Evolutionary conservation across 2,329 filamentous ascomycete genomes (phyloP).

Genomic region (Colletotrichum magnum): DNA sequence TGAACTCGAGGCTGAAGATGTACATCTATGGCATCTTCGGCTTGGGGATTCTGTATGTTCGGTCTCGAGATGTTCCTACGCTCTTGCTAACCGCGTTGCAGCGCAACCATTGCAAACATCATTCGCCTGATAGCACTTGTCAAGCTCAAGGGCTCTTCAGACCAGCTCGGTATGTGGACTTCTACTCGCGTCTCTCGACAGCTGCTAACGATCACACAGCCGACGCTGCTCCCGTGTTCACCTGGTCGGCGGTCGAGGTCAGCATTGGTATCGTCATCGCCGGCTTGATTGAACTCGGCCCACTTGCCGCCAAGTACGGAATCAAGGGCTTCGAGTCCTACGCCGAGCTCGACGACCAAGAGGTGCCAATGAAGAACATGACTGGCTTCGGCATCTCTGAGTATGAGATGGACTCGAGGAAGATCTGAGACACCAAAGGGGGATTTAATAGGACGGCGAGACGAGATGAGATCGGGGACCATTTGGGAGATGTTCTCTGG

Average conservation of each 20-base stretch:
- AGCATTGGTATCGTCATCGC: conserved; percentile 35
- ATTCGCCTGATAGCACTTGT: conserved; percentile 26
- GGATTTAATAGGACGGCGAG: too few relatives aligned
- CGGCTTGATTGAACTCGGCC: conserved; percentile 30
- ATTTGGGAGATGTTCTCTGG: not conserved
- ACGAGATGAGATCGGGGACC: not conserved
- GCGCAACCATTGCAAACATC: conserved; percentile 33
- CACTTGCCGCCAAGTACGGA: conserved; percentile 29
- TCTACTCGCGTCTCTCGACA: too few relatives aligned
- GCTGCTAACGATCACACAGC: not conserved
- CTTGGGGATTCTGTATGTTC: conserved; percentile 24
- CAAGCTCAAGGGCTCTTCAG: conserved; percentile 8
- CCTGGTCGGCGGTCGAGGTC: conserved; percentile 32
- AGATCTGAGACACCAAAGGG: not conserved
- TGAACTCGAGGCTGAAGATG: conserved; percentile 25
- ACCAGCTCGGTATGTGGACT: conserved; percentile 24
- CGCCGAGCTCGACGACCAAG: not conserved
- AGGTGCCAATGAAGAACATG: conserved; percentile 1
- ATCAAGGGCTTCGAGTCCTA: conserved; percentile 29
- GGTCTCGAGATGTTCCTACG: accelerated
- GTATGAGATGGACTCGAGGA: conserved; percentile 19
- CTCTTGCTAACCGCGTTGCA: not conserved
- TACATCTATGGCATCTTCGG: conserved; percentile 34
- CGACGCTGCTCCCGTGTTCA: conserved; percentile 34
- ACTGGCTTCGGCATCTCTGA: not conserved